Evolutionary conservation across 257 asterid species (phyloP), one percentile per base, ranked within the genome.

Genomic region (Ehretia macrophylla): DNA sequence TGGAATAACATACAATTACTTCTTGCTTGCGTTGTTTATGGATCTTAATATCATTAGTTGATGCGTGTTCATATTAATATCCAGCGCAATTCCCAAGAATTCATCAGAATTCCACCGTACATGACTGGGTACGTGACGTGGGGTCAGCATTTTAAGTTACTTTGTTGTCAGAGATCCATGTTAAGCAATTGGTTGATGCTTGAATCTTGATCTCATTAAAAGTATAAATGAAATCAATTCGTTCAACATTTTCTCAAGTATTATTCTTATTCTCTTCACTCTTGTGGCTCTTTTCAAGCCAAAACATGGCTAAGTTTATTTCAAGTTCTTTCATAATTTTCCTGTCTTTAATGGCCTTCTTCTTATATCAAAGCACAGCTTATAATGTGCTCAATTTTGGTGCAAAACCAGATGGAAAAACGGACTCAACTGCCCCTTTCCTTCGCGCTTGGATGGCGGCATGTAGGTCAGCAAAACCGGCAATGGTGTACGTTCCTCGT

Each of bases 401-500:
- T 4, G 97, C 94, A 0, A 65, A 69, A 59, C 91, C 86, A 14
- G 91, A 89, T 27, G 97, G 95, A 1, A 70, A 38, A 32, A 86
- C 92, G 0, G 97, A 89, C 65, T 86, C 94, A 0, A 86, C 87
- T 0, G 19, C 63, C 9, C 73, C 87, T 0, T 86, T 86, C 62
- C 82, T 68, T 39, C 76, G 83, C 1, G 69, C 97, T 0, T 86
- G 97, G 97, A 59, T 12, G 67, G 83, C 85, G 0, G 95, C 97
- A 0, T 86, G 97, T 68, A 62, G 67, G 46, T 89, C 95, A 0
- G 62, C 46, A 49, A 55, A 51, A 0, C 86, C 94, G 27, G 76
- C 85, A 5, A 52, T 72, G 0, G 83, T 89, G 1, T 77, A 82
- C 20, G 87, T 86, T 32, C 94, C 95, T 0, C 56, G 73, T 0